Evolutionary conservation across 768 basidiomycete species (phyloP).

Genomic region (Amanita muscaria): DNA sequence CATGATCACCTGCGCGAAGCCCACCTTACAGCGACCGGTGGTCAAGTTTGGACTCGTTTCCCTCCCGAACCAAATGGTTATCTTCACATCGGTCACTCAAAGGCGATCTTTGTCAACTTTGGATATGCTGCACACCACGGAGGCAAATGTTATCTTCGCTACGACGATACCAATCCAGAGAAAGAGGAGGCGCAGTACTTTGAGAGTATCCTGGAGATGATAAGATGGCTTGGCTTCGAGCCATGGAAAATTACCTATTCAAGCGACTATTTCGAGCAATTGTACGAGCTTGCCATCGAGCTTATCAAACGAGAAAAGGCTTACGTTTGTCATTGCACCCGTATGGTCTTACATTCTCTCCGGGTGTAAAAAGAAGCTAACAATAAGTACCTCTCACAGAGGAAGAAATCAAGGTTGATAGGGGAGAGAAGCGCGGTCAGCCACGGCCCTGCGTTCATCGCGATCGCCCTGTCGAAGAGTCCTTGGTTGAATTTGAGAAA

Average conservation of each 20-base stretch:
- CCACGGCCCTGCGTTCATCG: slow-evolving; percentile 86
- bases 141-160: slow-evolving; percentile 91
- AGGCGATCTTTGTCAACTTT: slow-evolving; percentile 97
- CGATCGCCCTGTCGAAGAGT: slow-evolving; percentile 77
- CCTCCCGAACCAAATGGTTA: slow-evolving; percentile 98
- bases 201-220: slow-evolving; percentile 90
- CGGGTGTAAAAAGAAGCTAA: neutral
- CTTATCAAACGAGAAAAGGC: slow-evolving; percentile 86
- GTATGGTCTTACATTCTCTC: slow-evolving; percentile 32
- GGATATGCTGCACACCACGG: slow-evolving; percentile 94
- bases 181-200: slow-evolving; percentile 96
- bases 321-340: slow-evolving; percentile 93
- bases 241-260: slow-evolving; percentile 99
- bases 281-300: slow-evolving; percentile 83
- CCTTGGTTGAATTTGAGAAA: slow-evolving; percentile 76
- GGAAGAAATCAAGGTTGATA: slow-evolving; percentile 84
- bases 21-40: slow-evolving; percentile 74
- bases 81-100: slow-evolving; percentile 93
- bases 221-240: slow-evolving; percentile 95
- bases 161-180: slow-evolving; percentile 98
- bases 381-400: slow-evolving; percentile 35
- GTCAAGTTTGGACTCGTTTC: slow-evolving; percentile 89
- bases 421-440: slow-evolving; percentile 77
- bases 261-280: slow-evolving; percentile 87
- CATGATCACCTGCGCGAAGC: slow-evolving; percentile 66